Evolutionary conservation across 2,329 filamentous ascomycete genomes (phyloP).

Genomic region (Biscogniauxia sp.): DNA sequence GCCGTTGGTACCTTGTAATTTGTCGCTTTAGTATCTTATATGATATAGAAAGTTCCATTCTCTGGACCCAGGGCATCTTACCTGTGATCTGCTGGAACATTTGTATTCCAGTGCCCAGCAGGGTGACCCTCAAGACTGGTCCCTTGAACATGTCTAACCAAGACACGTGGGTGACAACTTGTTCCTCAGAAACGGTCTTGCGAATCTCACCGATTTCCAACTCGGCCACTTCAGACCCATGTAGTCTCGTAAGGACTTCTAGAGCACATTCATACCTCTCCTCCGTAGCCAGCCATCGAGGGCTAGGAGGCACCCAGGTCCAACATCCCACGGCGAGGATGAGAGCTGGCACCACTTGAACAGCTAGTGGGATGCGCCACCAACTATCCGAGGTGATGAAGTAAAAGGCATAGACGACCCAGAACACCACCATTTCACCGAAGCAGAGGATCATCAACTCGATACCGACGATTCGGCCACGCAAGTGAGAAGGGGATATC

Average conservation of each 20-base stretch:
- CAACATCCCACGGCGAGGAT: conserved; percentile 29
- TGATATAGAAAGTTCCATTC: neutral
- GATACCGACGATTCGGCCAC: conserved; percentile 31
- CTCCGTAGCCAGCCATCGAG: conserved; percentile 26
- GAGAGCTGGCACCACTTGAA: conserved; percentile 33
- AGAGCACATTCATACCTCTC: conserved; percentile 25
- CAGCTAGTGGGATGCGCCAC: conserved; percentile 36
- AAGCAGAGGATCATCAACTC: conserved; percentile 33
- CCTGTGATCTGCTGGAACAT: conserved; percentile 30
- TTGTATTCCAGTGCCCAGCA: conserved; percentile 30
- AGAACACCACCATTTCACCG: conserved; percentile 33
- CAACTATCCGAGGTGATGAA: conserved; percentile 28
- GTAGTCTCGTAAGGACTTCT: conserved; percentile 26
- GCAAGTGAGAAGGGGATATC: conserved; percentile 28
- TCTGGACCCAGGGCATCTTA: neutral
- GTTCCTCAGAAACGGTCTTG: conserved; percentile 22
- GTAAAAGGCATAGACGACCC: conserved; percentile 29
- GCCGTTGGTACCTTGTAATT: conserved; percentile 24
- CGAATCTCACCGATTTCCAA: conserved; percentile 49
- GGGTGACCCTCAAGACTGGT: conserved; percentile 28
- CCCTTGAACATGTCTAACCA: conserved; percentile 31
- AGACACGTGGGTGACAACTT: conserved; percentile 15
- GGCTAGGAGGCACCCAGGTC: conserved; percentile 27
- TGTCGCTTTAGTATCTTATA: neutral
- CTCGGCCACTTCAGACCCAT: conserved; percentile 38